Evolutionary conservation across 2,329 filamentous ascomycete species (phyloP).

Genomic region (Fusarium tricinctum): DNA sequence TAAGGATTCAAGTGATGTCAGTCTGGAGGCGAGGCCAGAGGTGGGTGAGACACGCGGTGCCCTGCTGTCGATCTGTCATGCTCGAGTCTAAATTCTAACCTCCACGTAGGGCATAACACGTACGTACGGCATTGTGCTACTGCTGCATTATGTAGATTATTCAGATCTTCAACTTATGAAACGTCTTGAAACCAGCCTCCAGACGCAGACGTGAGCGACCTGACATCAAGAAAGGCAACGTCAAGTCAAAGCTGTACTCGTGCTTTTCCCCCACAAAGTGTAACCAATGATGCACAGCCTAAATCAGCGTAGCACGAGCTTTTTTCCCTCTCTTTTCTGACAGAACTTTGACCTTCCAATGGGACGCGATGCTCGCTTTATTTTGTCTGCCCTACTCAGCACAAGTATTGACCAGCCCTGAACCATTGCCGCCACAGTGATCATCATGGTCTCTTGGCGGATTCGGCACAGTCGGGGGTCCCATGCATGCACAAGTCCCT

Average conservation of each 20-base stretch:
- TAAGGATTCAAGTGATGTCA: constrained; percentile 35
- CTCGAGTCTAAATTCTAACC: constrained; percentile 16
- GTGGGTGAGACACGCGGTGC: constrained; percentile 13
- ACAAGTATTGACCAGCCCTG: constrained; percentile 20
- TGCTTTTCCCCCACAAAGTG: constrained; percentile 16
- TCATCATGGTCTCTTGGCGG: constrained; percentile 35
- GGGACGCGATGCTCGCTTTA: constrained; percentile 4
- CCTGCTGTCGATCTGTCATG: constrained; percentile 33
- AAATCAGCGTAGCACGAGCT: constrained; percentile 1
- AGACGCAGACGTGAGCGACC: constrained; percentile 11
- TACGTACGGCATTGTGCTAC: not conserved
- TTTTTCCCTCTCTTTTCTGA: not conserved
- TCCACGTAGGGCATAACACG: constrained; percentile 17
- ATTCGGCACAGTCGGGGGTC: constrained; percentile 30
- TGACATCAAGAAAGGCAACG: constrained; percentile 8
- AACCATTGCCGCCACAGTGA: constrained; percentile 35
- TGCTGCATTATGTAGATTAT: constrained; percentile 1
- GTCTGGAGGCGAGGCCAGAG: constrained; percentile 8
- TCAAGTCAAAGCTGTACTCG: constrained; percentile 6
- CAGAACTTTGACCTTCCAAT: constrained; percentile 11
- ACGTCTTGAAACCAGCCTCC: constrained; percentile 31
- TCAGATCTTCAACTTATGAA: constrained; percentile 29
- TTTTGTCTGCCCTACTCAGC: constrained; percentile 13
- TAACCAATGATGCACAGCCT: constrained; percentile 33
- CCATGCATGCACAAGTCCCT: constrained; percentile 30